phyloP scores from a whole-genome alignment of 257 asterid genomes.

The Gardenia jasminoides region DNA sequence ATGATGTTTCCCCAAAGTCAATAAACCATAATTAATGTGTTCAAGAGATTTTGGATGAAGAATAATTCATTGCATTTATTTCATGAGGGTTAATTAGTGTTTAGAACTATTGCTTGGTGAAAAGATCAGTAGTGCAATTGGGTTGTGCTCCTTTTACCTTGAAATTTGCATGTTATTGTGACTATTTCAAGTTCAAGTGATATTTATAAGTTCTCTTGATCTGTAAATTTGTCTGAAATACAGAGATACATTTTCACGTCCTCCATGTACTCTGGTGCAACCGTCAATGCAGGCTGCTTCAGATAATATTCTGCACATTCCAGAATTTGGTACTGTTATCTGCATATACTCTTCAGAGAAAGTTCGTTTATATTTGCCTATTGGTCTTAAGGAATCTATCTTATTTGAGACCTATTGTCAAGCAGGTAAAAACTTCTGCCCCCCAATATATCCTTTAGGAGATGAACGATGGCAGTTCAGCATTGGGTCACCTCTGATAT shows the following conservation, averaged over 20 bases:
- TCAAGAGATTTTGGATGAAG: no score
- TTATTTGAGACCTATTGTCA: constrained; percentile 18
- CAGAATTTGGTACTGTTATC: constrained; percentile 67
- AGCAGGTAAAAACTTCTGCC: constrained; percentile 73
- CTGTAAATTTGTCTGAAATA: constrained; percentile 25
- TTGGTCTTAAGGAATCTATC: constrained; percentile 13
- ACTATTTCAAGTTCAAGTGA: not conserved
- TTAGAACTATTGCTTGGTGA: not conserved
- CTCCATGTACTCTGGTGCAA: constrained; percentile 91
- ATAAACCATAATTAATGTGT: no score
- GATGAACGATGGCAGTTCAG: constrained; percentile 63
- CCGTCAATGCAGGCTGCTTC: constrained; percentile 70
- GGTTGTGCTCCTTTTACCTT: not conserved
- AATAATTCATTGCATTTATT: not conserved
- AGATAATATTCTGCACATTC: constrained; percentile 45
- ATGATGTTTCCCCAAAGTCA: no score
- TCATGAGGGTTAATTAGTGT: not conserved
- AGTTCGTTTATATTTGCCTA: constrained; percentile 23
- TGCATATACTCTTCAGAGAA: constrained; percentile 18
- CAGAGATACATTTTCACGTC: constrained; percentile 95
- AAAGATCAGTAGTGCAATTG: not conserved
- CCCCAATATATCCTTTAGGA: constrained; percentile 92
- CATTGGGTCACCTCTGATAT: constrained; percentile 61
- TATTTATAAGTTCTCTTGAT: constrained; percentile 4
- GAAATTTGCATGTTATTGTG: not conserved